Base-by-base conservation (phyloP, 2,329 filamentous ascomycete species). In the Colletotrichum gloeosporioides region DNA sequence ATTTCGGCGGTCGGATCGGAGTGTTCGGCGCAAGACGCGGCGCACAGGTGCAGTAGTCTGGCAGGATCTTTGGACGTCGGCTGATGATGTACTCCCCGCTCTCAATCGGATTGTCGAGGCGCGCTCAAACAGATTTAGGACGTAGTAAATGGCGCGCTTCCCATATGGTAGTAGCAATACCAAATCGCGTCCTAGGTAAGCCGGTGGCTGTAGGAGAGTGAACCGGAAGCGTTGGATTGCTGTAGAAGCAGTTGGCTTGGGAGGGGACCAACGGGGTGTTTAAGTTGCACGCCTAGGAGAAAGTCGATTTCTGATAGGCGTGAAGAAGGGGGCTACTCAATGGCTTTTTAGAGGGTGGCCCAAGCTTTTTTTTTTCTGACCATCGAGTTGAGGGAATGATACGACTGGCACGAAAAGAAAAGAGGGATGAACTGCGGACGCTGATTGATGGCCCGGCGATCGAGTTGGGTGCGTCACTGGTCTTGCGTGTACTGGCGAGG, bases 1-100 rank as follows among this genome's bases (percentile, higher is more conserved):
- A 92, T 92, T 77, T 71, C 79, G 64, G 61, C 59, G 53, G 53
- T 59, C 44, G 39, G 62, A 32, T 39, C 55, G 31, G 59, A 10
- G 22, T 49, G 16, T 22, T 44, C 36, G 29, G 49, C 27, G 65
- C 65, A 53, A 53, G 65, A 59, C 31, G 66, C 66, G 53, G 68
- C 59, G 68, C 68, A 70, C 68, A 70, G 68, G 59, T 70, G 57
- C 68, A 70, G 67, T 31, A 70, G 67, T 44, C 9, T 29, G 32
- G 22, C 10, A 18, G 29, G 55, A 22, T 25, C 16, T 34, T 49
- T 44, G 22, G 32, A 27, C 22, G 31, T 63, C 36, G 57, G 27
- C 68, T 63, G 27, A 27, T 63, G 59, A 44, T 27, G 31, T n/a
- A 27, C 9, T 9, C 4, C 18, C 6, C 18, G 39, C 36, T 63